Base-by-base conservation (phyloP, 192 early-diverging fungal species). In the Rhizophagus prolifer region DNA sequence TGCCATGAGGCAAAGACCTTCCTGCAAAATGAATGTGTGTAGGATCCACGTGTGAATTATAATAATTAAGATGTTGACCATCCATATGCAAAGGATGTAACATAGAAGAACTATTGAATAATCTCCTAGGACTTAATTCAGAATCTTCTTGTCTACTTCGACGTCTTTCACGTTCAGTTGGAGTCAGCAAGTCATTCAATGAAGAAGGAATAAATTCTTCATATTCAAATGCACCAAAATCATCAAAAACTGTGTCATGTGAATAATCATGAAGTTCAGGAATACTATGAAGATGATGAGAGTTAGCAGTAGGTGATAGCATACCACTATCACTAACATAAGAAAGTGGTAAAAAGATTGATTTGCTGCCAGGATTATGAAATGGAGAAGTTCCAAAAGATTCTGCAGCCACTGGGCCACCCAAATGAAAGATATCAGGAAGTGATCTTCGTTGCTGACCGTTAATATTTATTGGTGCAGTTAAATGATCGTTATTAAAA, bases 181-280 rank as follows among this genome's bases (percentile, higher is more conserved):
- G 80, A 10, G 87, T 88, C 74, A 88, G 74, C 3, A 88, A 73
- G 59, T 88, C 87, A 68, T 86, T 88, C 16, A 88, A 74, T 4
- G 87, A 88, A 13, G 87, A 83, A 0, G 87, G 87, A 9, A 88
- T 47, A 63, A 84, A 79, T 26, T 79, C 83, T 79, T 85, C 85
- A 31, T 79, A 79, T 44, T 77, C 75, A 14, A 65, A 54, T 13
- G 73, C 76, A 14, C 70, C 70, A 14, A 74, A 59, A 6, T 54
- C 61, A 25, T 76, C 61, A 14, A 54, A n/a, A 3, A 72, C 50
- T 9, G 68, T 10, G 2, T 66, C 75, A 41, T 75, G 67, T 41
- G 23, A 26, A 60, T 54, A 75, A 41, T 77, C 67, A 34, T 79
- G 80, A 6, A 79, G 28, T 50, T 84, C 83, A 23, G 83, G 83